These are phyloP conservation scores for Pyrenochaeta sp. DNA, from an alignment of 2,329 filamentous ascomycete genomes.

Conservation along the genomic window DNA sequence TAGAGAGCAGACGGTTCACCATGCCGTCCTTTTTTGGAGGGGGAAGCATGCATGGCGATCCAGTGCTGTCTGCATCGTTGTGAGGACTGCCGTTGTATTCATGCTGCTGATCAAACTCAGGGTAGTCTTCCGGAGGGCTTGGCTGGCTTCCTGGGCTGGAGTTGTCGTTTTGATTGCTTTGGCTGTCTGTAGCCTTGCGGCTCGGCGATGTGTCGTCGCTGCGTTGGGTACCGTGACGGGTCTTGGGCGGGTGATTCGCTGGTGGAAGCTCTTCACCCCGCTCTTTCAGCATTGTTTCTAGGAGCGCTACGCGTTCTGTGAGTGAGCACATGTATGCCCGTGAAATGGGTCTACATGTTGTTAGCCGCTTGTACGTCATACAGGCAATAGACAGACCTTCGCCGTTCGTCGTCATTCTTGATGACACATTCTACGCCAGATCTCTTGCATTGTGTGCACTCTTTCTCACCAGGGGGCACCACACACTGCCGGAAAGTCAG, in stretches of 20 bases:
- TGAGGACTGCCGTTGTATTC: conserved; percentile 39
- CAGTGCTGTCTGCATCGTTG: conserved; percentile 36
- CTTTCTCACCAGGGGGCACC: conserved; percentile 60
- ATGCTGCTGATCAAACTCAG: conserved; percentile 27
- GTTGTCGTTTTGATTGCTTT: conserved; percentile 28
- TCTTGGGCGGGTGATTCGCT: conserved; percentile 63
- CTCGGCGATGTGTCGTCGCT: conserved; percentile 40
- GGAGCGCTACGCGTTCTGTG: conserved; percentile 62
- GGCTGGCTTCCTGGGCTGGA: conserved; percentile 45
- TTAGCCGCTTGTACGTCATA: background rate
- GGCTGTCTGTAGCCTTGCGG: conserved; percentile 22
- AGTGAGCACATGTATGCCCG: conserved; percentile 67
- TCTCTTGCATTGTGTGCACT: conserved; percentile 63
- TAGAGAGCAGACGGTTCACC: conserved; percentile 60
- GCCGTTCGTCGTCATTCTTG: conserved; percentile 65
- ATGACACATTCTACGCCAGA: conserved; percentile 63
- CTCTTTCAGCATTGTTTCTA: conserved; percentile 62
- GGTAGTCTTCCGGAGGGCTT: conserved; percentile 38
- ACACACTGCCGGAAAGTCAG: conserved; percentile 56
- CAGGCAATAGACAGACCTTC: conserved; percentile 51
- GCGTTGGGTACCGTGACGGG: conserved; percentile 46
- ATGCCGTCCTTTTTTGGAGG: conserved; percentile 57
- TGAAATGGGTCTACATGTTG: conserved; percentile 60
- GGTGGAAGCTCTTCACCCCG: conserved; percentile 60
- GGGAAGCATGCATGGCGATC: conserved; percentile 44